Percentiles rank a stretch among this genome's conserved stretches.
Evolutionary conservation across 1,284 basidiomycete genomes (phyloP).

Genomic region (Sanghuangporus weigelae): DNA sequence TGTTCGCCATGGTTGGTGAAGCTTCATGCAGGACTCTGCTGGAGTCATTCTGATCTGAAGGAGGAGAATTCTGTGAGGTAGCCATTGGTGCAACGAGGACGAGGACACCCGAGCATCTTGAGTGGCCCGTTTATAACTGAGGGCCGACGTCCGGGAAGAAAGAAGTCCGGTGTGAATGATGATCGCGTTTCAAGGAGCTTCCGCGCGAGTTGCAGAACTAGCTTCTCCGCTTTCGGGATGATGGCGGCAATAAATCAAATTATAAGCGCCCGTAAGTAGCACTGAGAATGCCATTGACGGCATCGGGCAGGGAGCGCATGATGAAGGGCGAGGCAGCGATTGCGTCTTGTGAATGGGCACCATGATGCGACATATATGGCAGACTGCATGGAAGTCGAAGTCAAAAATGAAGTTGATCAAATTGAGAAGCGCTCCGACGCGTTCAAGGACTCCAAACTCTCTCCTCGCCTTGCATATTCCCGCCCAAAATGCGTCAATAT

Average conservation of each 20-base stretch:
- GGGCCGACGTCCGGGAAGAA: neutral
- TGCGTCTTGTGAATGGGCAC: neutral
- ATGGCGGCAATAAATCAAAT: neutral
- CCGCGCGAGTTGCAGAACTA: neutral
- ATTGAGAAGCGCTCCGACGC: neutral
- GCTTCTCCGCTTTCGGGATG: neutral
- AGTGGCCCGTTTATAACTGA: neutral
- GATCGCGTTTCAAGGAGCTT: neutral
- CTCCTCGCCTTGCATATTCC: too few species aligned
- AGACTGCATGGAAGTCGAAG: constrained; percentile 1
- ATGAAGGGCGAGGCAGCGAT: neutral
- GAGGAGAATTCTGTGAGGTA: constrained; percentile 1
- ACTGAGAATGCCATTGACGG: neutral
- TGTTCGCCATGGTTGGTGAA: constrained; percentile 5
- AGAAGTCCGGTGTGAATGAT: neutral
- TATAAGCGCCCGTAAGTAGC: neutral
- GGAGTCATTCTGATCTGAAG: neutral
- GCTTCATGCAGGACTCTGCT: neutral
- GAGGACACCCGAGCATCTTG: neutral
- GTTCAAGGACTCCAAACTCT: neutral
- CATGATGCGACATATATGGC: neutral
- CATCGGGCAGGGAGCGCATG: neutral
- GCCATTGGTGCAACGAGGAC: constrained; percentile 1
- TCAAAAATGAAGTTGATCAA: neutral
- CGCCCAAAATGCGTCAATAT: too few species aligned